phyloP scores from a whole-genome alignment of 2,329 filamentous ascomycete genomes.

The Xylariales sp. region DNA sequence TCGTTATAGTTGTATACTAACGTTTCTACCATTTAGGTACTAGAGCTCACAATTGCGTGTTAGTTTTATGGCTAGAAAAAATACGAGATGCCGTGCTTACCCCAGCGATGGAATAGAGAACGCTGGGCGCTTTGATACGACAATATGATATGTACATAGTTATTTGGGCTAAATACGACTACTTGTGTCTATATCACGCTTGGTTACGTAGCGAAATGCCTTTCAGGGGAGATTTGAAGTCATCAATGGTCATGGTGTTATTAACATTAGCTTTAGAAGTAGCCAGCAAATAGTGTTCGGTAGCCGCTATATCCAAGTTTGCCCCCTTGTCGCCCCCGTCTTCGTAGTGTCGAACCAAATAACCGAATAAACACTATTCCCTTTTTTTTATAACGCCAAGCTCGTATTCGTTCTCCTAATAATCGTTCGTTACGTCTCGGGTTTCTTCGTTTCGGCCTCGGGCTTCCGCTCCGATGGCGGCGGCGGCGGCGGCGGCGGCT shows the following conservation, averaged over 20 bases:
- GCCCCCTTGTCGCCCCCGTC: not conserved
- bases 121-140: too few relatives aligned
- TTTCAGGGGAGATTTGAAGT: not conserved
- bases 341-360: not conserved
- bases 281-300: not conserved
- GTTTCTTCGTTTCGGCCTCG: not conserved
- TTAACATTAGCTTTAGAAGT: conserved; percentile 27
- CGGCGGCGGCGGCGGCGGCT: too few relatives aligned
- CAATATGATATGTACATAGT: too few relatives aligned
- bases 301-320: not conserved
- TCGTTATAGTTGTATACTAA: too few relatives aligned
- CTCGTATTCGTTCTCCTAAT: not conserved
- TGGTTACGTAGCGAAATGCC: not conserved
- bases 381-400: not conserved
- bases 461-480: conserved; percentile 5
- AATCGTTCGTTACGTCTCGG: not conserved
- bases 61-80: too few relatives aligned
- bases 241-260: conserved; percentile 1
- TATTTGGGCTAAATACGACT: too few relatives aligned
- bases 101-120: too few relatives aligned
- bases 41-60: too few relatives aligned
- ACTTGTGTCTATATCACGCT: too few relatives aligned
- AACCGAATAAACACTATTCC: too few relatives aligned
- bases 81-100: too few relatives aligned
- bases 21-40: too few relatives aligned